Percentiles rank a stretch among this genome's conserved stretches.
Evolutionary conservation across 2,329 filamentous ascomycete genomes (phyloP).

Genomic region (Botryotinia narcissicola): DNA sequence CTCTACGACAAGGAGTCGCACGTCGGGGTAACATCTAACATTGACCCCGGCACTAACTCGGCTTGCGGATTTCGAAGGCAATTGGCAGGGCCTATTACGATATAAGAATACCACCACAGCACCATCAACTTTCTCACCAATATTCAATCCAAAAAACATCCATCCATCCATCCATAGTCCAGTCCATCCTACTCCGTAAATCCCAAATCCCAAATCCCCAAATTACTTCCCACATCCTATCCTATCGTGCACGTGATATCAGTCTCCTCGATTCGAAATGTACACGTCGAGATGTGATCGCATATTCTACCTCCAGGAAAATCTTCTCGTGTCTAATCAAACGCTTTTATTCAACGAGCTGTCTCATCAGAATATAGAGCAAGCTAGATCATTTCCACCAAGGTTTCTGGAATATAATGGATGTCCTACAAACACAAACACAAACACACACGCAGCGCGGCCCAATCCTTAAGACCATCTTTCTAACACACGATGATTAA

Average conservation of each 20-base stretch:
- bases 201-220: neutral
- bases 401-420: neutral
- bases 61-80: too few species aligned
- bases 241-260: neutral
- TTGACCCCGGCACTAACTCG: too few species aligned
- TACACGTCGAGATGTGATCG: neutral
- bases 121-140: neutral
- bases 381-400: neutral
- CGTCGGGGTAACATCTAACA: too few species aligned
- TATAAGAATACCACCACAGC: neutral
- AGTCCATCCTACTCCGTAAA: neutral
- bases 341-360: neutral
- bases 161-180: neutral
- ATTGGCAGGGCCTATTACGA: rapidly evolving
- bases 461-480: neutral
- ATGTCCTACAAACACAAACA: neutral
- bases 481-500: too few species aligned
- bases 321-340: too few species aligned
- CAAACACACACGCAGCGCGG: too few species aligned
- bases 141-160: neutral
- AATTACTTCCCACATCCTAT: neutral
- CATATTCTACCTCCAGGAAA: neutral
- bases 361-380: neutral
- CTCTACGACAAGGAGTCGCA: neutral
- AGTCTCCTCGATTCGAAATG: too few species aligned